Base-by-base conservation (phyloP, 2,329 filamentous ascomycete genomes). In the Colletotrichum sp. region DNA sequence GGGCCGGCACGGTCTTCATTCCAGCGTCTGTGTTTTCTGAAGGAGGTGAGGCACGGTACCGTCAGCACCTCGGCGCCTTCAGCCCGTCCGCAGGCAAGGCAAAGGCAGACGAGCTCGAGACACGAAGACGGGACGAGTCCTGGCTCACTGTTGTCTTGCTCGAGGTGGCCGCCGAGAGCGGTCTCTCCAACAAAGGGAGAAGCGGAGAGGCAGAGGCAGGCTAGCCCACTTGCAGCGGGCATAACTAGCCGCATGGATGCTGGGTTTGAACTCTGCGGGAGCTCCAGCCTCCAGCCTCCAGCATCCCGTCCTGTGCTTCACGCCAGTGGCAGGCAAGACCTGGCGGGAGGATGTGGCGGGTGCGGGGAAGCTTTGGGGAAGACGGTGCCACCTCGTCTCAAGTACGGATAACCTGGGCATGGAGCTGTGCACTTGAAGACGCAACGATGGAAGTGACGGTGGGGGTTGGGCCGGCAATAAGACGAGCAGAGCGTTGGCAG, bases 301-400 rank as follows among this genome's bases (percentile, higher is more conserved):
- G 39, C 39, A 6, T 64, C 30, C 29, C 36, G 30, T 22, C 62
- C 32, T 64, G 16, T 15, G 12, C 34, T 29, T 44, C 25, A 52
- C 36, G 22, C 30, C 32, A 25, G 64, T 32, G 64, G 68, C 68
- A 70, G 57, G 68, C 68, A 36, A 25, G 63, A 68, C 52, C 69
- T 55, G 30, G 61, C 16, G 8, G 44, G 25, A 72, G 34, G 27
- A 32, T 44, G 62, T 49, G 59, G 59, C 69, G 32, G 55, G 32
- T 75, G 72, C 72, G 72, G 72, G 72, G 72, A 64, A 67, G 62
- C 69, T 62, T 61, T 39, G 61, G 22, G 13, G 19, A 52, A 27
- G 34, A 55, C 13, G 44, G 8, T 59, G 57, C 9, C 44, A 52
- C 44, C 44, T 52, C 44, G 44, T 52, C 44, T 25, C 44, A 52